phyloP scores from a whole-genome alignment of 768 basidiomycete genomes.

The Collybia mongolica region DNA sequence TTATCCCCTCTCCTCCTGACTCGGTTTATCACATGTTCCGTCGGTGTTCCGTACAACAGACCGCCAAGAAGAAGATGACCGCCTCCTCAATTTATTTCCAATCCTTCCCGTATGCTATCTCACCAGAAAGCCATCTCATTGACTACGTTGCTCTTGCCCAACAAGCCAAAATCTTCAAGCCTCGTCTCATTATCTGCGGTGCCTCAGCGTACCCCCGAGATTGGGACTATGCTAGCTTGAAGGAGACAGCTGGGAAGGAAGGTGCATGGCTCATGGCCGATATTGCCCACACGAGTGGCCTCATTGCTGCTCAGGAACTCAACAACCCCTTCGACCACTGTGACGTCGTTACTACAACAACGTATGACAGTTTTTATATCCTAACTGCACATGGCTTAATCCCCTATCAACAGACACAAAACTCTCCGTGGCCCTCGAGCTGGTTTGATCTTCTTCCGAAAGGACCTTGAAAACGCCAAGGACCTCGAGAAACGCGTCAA shows the following conservation, averaged over 20 bases:
- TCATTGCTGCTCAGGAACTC: slow-evolving; percentile 90
- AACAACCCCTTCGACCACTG: slow-evolving; percentile 93
- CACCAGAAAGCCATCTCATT: slow-evolving; percentile 80
- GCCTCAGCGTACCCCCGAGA: slow-evolving; percentile 98
- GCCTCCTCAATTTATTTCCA: slow-evolving; percentile 99
- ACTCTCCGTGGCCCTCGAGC: slow-evolving; percentile 98
- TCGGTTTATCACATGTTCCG: slow-evolving; percentile 5
- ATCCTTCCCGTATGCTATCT: slow-evolving; percentile 89
- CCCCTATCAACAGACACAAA: slow-evolving; percentile 70
- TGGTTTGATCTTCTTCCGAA: slow-evolving; percentile 98
- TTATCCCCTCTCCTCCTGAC: slow-evolving; percentile 8
- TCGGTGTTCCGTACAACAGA: slow-evolving; percentile 40
- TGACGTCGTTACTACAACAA: slow-evolving; percentile 97
- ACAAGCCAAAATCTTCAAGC: slow-evolving; percentile 95
- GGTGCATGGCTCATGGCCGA: slow-evolving; percentile 94
- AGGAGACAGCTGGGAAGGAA: slow-evolving; percentile 79
- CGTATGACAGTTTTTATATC: slow-evolving; percentile 44
- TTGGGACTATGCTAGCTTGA: slow-evolving; percentile 90
- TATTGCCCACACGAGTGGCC: slow-evolving; percentile 96
- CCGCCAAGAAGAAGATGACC: slow-evolving; percentile 99
- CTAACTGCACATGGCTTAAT: slow-evolving; percentile 3
- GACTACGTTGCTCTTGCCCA: slow-evolving; percentile 80
- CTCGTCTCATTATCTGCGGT: slow-evolving; percentile 93
- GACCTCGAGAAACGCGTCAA: slow-evolving; percentile 98
- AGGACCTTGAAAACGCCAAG: slow-evolving; percentile 73